Base-by-base conservation (phyloP, 306 rosid species). In the Lathyrus tuberosus region DNA sequence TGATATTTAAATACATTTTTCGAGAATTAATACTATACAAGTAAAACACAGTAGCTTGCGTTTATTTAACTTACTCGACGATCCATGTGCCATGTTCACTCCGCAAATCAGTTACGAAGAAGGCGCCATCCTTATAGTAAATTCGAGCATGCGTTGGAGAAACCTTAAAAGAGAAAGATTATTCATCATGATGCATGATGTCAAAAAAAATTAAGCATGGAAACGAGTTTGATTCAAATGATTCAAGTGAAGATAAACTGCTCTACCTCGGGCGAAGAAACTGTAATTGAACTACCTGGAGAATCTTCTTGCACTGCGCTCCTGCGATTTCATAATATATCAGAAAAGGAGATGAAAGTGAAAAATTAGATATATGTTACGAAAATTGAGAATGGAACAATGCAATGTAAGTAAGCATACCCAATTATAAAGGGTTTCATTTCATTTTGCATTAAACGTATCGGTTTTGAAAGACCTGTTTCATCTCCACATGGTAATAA, bases 61-160 rank as follows among this genome's bases (percentile, higher is more conserved):
- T 48, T 76, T 61, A 16, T 74, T 61, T 58, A 48, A 84, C 98
- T 87, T 84, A 91, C 99, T 94, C 88, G 0, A 82, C 44, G 54
- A 94, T 77, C 99, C 99, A 94, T 68, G 97, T 88, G 49, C 99
- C 97, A 74, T 84, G 57, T 67, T 84, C 66, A 53, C 95, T 91
- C 31, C 76, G 18, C 81, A 95, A 70, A 89, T 95, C 99, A 66
- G 87, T 88, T 79, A 89, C 47, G 80, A 86, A 91, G 81, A 91
- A 94, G 28, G 88, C 95, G 10, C 99, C 99, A 17, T 91, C 86
- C 80, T 87, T 84, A 70, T 79, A 95, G 73, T 69, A 65, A 30
- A 94, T 81, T 30, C 79, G 90, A 12, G 95, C 97, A 65, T 95
- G 99, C 70, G 13, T 79, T 69, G 86, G 69, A 26, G 99, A 91